A percentile compares a stretch with the other conserved stretches of the same genome.
Conservation (phyloP, 148 eudicot species). For the Polygonum maritimum region DNA sequence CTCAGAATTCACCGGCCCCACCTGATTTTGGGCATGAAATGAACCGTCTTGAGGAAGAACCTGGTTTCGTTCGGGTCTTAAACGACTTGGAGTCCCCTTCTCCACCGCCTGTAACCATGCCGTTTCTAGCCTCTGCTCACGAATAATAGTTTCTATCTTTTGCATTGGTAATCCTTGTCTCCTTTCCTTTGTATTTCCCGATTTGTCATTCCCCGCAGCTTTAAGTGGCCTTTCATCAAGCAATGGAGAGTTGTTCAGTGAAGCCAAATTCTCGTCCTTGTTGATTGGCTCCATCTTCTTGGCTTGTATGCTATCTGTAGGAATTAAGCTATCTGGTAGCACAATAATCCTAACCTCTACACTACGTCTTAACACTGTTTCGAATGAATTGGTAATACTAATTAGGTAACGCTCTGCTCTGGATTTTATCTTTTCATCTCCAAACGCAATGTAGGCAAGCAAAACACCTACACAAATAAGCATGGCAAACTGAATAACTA, state of each 20-base stretch:
- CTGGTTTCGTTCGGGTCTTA: conserved; percentile 74
- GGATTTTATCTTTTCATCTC: conserved; percentile 53
- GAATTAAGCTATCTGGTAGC: conserved; percentile 36
- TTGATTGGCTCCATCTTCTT: conserved; percentile 15
- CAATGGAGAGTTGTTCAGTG: conserved; percentile 16
- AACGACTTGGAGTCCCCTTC: conserved; percentile 76
- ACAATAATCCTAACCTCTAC: conserved; percentile 69
- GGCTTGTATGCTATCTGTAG: conserved; percentile 14
- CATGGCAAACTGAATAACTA: not conserved
- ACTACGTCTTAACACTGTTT: conserved; percentile 56
- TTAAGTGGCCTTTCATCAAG: conserved; percentile 26
- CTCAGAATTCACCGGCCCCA: conserved; percentile 22
- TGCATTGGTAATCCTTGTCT: conserved; percentile 55
- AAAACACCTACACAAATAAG: conserved; percentile 51
- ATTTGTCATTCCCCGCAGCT: conserved; percentile 18
- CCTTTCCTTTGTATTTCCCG: conserved; percentile 17
- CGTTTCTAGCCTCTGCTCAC: conserved; percentile 86
- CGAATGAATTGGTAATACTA: conserved; percentile 86
- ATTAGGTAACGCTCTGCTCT: conserved; percentile 88
- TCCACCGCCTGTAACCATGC: conserved; percentile 95
- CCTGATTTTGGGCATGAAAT: conserved; percentile 27
- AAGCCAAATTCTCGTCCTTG: conserved; percentile 18
- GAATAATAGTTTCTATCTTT: conserved; percentile 85
- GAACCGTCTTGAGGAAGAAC: conserved; percentile 79
- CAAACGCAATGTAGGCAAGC: conserved; percentile 73